Evolutionary conservation across 495 filamentous ascomycete genomes (phyloP), one percentile per base, ranked within the genome.

Genomic region (Aspergillus indologenus): DNA sequence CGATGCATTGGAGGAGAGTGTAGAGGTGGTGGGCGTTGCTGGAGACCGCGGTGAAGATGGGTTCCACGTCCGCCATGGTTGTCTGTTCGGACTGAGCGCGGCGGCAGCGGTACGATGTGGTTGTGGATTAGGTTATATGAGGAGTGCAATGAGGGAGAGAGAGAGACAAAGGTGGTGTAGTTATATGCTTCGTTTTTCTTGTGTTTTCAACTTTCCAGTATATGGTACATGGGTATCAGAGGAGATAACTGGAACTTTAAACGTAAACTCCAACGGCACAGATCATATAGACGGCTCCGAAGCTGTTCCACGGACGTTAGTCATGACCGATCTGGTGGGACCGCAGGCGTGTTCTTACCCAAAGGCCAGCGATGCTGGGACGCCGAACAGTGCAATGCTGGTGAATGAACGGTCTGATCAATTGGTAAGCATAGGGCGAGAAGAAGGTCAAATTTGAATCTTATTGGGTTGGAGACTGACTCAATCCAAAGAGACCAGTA

Each of bases 221-320:
- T 71, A 71, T 73, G 57, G 71, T 76, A 77, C 74, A 78, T 74
- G 57, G 58, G 64, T 56, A 62, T 66, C 43, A 58, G 22, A 40
- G 42, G 45, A 57, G 53, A 44, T 47, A 52, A 76, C 76, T 29
- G 57, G 57, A 53, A 61, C 34, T 70, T 79, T 86, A 98, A 75
- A 98, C 94, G 86, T 98, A 98, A 69, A 98, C 95, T 68, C 94
- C 94, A 70, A 92, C 94, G 21, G 91, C 94, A 75, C 94, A 98
- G 70, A 98, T 97, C 87, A 96, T 93, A 80, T 90, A 96, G 20
- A 98, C 91, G 47, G 93, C 89, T 61, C 95, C 94, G 71, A 97
- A 91, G 45, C 94, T 98, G 69, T 3, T 53, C 11, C 5, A 49
- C 17, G 11, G 45, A 44, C 15, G 59, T 56, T 61, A 68, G 64